phyloP scores from a whole-genome alignment of 805 yeast species.

The Vanderwaltozyma polyspora region DNA sequence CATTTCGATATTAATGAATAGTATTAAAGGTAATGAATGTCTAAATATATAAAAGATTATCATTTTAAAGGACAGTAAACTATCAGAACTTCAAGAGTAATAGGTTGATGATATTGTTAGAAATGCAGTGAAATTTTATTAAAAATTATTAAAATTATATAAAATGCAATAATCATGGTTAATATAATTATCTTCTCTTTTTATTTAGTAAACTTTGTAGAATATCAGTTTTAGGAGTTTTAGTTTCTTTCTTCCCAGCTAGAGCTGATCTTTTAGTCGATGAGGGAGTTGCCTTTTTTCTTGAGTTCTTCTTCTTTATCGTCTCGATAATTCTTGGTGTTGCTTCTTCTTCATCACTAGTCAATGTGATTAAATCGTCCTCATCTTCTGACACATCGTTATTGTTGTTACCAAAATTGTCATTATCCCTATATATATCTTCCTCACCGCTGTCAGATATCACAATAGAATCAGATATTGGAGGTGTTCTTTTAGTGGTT shows the following conservation, averaged over 20 bases:
- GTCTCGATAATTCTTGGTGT: neutral
- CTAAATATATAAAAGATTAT: too few species aligned
- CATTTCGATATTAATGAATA: too few species aligned
- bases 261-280: too few species aligned
- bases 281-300: neutral
- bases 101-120: too few species aligned
- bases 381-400: slow-evolving; percentile 9
- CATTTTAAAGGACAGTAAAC: too few species aligned
- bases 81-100: too few species aligned
- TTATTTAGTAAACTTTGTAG: slow-evolving; percentile 19
- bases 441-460: slow-evolving; percentile 4
- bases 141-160: too few species aligned
- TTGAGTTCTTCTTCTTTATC: slow-evolving; percentile 6
- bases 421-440: slow-evolving; percentile 3
- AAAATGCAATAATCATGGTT: too few species aligned
- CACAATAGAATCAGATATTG: slow-evolving; percentile 9
- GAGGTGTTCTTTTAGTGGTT: neutral
- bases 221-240: slow-evolving; percentile 25
- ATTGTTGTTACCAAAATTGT: slow-evolving; percentile 6
- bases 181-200: slow-evolving; percentile 13
- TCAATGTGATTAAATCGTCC: neutral
- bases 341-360: slow-evolving; percentile 5
- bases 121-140: too few species aligned
- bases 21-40: too few species aligned
- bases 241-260: slow-evolving; percentile 4